Conservation (phyloP, 257 asterid genomes). For the Solanum rostratum region DNA sequence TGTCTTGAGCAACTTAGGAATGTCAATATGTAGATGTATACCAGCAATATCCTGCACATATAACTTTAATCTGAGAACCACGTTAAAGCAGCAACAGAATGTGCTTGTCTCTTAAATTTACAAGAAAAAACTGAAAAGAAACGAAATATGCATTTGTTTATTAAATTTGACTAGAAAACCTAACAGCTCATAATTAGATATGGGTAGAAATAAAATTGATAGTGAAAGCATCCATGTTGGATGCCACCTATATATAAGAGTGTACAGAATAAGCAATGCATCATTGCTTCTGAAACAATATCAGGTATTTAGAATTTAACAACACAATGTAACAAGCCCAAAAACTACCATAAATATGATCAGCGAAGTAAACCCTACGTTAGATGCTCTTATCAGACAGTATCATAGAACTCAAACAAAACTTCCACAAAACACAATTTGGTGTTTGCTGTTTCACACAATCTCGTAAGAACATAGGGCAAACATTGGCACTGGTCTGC, state of each 20-base stretch:
- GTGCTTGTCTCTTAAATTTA: background rate
- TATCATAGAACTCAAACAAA: background rate
- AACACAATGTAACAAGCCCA: background rate
- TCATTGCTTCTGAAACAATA: background rate
- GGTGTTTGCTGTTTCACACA: background rate
- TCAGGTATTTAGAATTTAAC: background rate
- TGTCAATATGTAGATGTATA: constrained; percentile 73
- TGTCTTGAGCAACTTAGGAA: constrained; percentile 74
- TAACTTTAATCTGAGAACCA: background rate
- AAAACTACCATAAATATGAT: background rate
- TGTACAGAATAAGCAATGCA: background rate
- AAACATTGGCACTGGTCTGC: background rate
- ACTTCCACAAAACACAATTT: background rate
- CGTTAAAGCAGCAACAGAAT: background rate
- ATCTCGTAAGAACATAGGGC: background rate
- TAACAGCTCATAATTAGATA: background rate
- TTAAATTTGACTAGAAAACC: background rate
- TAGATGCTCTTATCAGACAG: background rate
- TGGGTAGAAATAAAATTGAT: background rate
- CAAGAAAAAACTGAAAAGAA: background rate
- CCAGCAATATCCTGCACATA: constrained; percentile 82
- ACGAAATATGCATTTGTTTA: background rate
- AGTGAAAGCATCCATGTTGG: background rate
- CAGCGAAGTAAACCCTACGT: background rate
- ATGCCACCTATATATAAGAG: background rate